These are phyloP conservation scores for Pisolithus thermaeus DNA, from an alignment of 1,284 basidiomycete species.

Conservation along the genomic window DNA sequence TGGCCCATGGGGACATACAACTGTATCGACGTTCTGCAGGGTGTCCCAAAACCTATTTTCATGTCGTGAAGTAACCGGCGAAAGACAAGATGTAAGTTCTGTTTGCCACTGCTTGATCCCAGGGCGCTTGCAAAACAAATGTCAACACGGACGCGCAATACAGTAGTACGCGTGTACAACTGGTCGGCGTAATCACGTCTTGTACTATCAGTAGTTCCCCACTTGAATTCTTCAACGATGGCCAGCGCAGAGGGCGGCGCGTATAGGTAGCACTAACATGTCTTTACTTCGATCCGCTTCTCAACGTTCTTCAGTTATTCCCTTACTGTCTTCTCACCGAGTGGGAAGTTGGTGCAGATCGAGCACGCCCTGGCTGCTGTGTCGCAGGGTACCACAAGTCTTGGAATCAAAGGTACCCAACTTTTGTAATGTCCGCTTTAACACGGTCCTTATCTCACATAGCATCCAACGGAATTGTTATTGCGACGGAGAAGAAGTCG, in stretches of 20 bases:
- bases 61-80: no score
- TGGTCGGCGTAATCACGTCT: conserved; percentile 13
- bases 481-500: conserved; percentile 99
- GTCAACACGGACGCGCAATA: conserved; percentile 29
- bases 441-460: conserved; percentile 15
- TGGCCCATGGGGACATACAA: no score
- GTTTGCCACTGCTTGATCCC: conserved; percentile 15
- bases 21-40: no score
- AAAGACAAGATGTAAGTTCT: not conserved
- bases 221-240: conserved; percentile 35
- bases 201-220: conserved; percentile 17
- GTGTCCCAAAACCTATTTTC: no score
- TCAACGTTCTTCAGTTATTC: conserved; percentile 71
- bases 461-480: conserved; percentile 98
- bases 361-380: conserved; percentile 99
- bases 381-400: conserved; percentile 91
- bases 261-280: conserved; percentile 53
- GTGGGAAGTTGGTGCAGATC: conserved; percentile 98
- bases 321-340: conserved; percentile 97
- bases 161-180: conserved; percentile 23
- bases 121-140: conserved; percentile 14
- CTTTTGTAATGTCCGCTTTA: conserved; percentile 14
- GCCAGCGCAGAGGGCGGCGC: conserved; percentile 74
- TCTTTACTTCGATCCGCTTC: conserved; percentile 12
- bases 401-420: conserved; percentile 91